Evolutionary conservation across 257 asterid species (phyloP).

Genomic region (Asclepias syriaca): DNA sequence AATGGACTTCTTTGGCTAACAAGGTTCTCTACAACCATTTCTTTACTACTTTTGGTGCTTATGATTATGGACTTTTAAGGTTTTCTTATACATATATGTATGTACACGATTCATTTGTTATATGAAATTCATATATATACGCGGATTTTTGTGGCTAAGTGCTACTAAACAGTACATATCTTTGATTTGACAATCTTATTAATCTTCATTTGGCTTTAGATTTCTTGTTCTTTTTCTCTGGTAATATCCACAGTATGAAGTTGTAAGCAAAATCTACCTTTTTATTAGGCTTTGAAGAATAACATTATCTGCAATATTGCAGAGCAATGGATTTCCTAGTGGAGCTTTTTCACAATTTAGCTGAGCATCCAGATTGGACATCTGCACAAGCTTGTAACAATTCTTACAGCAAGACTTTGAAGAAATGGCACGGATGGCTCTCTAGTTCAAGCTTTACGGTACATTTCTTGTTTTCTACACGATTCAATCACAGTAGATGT

Average conservation of each 20-base stretch:
- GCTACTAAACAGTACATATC: not conserved
- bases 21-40: slow-evolving; percentile 35
- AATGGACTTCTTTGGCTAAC: slow-evolving; percentile 90
- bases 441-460: slow-evolving; percentile 78
- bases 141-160: not conserved
- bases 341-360: slow-evolving; percentile 59
- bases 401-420: slow-evolving; percentile 73
- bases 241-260: not conserved
- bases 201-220: not conserved
- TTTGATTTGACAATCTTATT: not conserved
- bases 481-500: too few species aligned
- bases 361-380: slow-evolving; percentile 65
- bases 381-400: slow-evolving; percentile 64
- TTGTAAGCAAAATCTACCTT: not conserved
- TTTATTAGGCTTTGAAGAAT: not conserved
- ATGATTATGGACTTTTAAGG: not conserved
- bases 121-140: not conserved
- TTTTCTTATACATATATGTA: not conserved
- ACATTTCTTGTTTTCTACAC: slow-evolving; percentile 7
- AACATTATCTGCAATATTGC: slow-evolving; percentile 9
- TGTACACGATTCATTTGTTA: too few species aligned
- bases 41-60: not conserved
- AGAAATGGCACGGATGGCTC: slow-evolving; percentile 91
- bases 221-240: not conserved
- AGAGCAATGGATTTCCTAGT: slow-evolving; percentile 89